Conservation (phyloP, 495 filamentous ascomycete genomes). For the Neurospora sp. region DNA sequence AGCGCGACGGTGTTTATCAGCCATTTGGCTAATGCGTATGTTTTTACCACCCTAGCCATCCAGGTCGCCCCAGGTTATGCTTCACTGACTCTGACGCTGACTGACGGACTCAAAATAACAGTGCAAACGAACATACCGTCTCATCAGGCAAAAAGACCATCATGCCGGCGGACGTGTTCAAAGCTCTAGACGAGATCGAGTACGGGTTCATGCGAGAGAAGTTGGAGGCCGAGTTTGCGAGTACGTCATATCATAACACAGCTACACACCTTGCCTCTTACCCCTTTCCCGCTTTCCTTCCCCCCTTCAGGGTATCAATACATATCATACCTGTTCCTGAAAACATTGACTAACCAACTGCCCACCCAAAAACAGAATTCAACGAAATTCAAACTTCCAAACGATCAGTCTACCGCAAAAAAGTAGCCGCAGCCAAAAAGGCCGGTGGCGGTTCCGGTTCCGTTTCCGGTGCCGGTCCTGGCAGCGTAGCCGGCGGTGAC, state of each 20-base stretch:
- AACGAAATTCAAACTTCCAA: conserved; percentile 43
- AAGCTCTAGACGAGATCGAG: conserved; percentile 73
- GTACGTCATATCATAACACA: conserved; percentile 30
- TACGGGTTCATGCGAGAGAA: conserved; percentile 64
- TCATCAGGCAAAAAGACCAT: conserved; percentile 72
- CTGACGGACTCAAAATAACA: conserved; percentile 18
- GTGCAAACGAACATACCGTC: conserved; percentile 66
- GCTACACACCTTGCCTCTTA: no score
- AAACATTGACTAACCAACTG: background rate
- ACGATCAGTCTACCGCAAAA: conserved; percentile 40
- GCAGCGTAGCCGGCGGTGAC: background rate
- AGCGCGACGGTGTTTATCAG: conserved; percentile 90
- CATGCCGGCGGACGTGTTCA: conserved; percentile 71
- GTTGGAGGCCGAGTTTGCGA: conserved; percentile 52
- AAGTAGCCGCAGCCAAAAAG: conserved; percentile 35
- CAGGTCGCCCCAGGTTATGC: no score
- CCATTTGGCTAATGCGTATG: conserved; percentile 76
- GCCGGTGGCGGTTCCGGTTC: conserved; percentile 7
- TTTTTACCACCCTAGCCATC: no score
- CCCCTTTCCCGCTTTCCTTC: no score
- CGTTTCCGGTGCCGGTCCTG: background rate
- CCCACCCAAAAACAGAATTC: conserved; percentile 30
- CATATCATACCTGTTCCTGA: no score
- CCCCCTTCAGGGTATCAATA: no score
- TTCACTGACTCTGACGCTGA: no score